These are phyloP conservation scores for Sporodiniella umbellata DNA, from an alignment of 371 early-diverging fungal species.

Conservation along the genomic window DNA sequence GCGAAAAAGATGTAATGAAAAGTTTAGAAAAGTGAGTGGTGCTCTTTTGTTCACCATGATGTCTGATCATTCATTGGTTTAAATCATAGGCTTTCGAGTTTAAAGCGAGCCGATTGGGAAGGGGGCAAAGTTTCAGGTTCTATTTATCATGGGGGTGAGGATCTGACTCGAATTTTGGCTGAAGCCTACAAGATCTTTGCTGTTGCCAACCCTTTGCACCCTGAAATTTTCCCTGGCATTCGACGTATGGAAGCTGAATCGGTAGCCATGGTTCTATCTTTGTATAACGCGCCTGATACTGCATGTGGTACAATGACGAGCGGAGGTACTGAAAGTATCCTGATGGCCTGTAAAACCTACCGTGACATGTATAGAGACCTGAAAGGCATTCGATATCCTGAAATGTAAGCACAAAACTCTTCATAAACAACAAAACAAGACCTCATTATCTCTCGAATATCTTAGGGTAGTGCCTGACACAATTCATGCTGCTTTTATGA, in stretches of 20 bases:
- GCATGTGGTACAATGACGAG: conserved; percentile 88
- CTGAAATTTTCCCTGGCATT: conserved; percentile 94
- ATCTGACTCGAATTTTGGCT: conserved; percentile 66
- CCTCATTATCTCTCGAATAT: not conserved
- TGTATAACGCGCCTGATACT: conserved; percentile 78
- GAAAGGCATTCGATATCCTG: conserved; percentile 83
- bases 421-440: not conserved
- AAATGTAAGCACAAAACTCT: conserved; percentile 72
- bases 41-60: too few species aligned
- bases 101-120: conserved; percentile 73
- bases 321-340: conserved; percentile 93
- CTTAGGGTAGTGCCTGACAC: conserved; percentile 84
- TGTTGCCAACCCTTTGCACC: conserved; percentile 89
- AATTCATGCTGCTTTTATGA: conserved; percentile 94
- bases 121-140: conserved; percentile 88
- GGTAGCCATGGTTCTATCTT: conserved; percentile 82
- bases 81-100: conserved; percentile 33
- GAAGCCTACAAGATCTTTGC: conserved; percentile 87
- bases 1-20: conserved; percentile 54
- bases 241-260: conserved; percentile 95
- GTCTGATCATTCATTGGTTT: too few species aligned
- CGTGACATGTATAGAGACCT: conserved; percentile 71
- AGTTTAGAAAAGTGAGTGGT: conserved; percentile 62
- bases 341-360: conserved; percentile 92
- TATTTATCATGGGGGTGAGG: conserved; percentile 89